phyloP scores from a whole-genome alignment of 2,329 filamentous ascomycete species.

The Calonectria multiphialidica region DNA sequence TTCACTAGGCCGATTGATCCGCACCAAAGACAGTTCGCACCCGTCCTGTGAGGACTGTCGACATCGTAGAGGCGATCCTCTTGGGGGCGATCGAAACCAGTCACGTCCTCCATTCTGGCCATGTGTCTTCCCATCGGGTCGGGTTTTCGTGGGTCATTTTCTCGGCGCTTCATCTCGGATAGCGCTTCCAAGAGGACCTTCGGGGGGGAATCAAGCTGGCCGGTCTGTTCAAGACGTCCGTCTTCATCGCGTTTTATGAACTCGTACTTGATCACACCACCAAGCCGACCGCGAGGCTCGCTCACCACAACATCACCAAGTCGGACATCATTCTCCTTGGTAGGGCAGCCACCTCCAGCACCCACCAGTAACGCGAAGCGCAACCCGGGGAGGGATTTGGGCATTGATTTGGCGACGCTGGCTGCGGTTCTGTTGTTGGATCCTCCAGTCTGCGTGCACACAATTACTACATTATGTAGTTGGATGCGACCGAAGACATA shows the following conservation, averaged over 20 bases:
- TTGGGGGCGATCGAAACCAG: neutral
- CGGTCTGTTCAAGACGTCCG: neutral
- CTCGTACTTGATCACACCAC: neutral
- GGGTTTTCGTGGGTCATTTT: neutral
- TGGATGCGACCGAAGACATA: neutral
- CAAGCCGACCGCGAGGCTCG: neutral
- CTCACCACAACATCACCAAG: neutral
- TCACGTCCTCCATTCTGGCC: neutral
- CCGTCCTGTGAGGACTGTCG: neutral
- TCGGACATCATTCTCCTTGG: slow-evolving; percentile 20
- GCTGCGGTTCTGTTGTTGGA: slow-evolving; percentile 9
- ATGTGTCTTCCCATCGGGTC: neutral
- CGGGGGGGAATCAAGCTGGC: neutral
- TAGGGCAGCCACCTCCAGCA: slow-evolving; percentile 25
- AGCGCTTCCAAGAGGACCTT: neutral
- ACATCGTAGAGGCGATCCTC: neutral
- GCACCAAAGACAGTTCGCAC: neutral
- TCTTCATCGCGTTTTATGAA: neutral
- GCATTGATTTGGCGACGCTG: neutral
- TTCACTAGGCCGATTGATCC: neutral
- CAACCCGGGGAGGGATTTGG: slow-evolving; percentile 3
- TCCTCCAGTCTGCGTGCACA: neutral
- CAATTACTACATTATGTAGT: slow-evolving; percentile 13
- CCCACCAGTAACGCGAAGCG: slow-evolving; percentile 25
- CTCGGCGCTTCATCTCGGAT: neutral